Base-by-base conservation (phyloP, 345 rosid genomes). In the Aquilaria malaccensis region DNA sequence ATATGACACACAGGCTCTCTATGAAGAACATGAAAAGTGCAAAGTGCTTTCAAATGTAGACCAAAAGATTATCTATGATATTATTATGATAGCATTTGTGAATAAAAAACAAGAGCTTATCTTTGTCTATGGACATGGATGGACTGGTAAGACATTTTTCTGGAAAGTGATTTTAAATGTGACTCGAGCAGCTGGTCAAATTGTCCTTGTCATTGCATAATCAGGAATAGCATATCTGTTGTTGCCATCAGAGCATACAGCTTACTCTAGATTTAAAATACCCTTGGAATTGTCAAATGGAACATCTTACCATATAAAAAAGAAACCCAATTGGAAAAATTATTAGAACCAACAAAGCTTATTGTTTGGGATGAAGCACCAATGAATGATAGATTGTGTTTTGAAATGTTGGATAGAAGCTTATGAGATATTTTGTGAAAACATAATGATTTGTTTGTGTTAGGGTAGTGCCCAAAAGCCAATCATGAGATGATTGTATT, bases 331-430 rank as follows among this genome's bases (percentile, higher is more conserved):
- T 30, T 58, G 2, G 61, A 60, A 37, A 3, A 52, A 22, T 22
- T 56, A 30, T 2, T 64, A 9, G 6, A 33, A 11, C 11, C 45
- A 2, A 4, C 60, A 2, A 7, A 13, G 6, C 43, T 71, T 11
- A 53, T 72, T 7, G 6, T 58, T 1, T 58, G 65, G 65, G 73
- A 64, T 60, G 67, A 68, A 7, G 59, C 60, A 0, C 67, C 63
- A 0, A 73, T 64, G 60, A 47, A 10, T 0, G 33, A 64, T 14
- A 60, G n/a, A 29, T 2, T 11, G 10, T 47, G 61, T 33, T 72
- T 62, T 61, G 31, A 61, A 32, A 45, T 55, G 1, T 50, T 61
- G 11, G 30, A 61, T 13, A 49, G 3, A 7, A 61, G 11, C 7
- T 13, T 61, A 4, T 10, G n/a, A n/a, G 63, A 60, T 31, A 60